Base-by-base conservation (phyloP, 1,139 yeast genomes). In the Saccharomyces hybrid region DNA sequence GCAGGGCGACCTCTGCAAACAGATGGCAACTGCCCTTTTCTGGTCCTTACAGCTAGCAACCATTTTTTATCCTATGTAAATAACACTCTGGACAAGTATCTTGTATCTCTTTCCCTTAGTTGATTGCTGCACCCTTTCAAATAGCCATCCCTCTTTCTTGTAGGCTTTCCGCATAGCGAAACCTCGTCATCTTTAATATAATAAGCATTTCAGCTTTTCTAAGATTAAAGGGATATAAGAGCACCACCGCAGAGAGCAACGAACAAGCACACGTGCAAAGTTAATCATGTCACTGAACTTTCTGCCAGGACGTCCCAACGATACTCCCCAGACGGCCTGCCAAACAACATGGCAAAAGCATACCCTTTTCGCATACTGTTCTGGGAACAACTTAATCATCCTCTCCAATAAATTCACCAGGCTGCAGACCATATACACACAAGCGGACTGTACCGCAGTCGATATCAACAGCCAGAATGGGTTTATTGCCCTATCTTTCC, bases 1-100 rank as follows among this genome's bases (percentile, higher is more conserved):
- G 71, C 99, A 93, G 14, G 98, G 98, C 4, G 98, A 90, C 69
- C 97, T 78, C 70, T 93, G 99, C 51, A 93, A 78, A 68, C 99
- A 93, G 26, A 93, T 85, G 6, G 98, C 98, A 59, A 93, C 89
- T 14, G 96, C 96, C 64, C 82, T 88, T 65, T 90, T 82, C 66
- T 91, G 95, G 71, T 93, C 99, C 66, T 88, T 86, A 72, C 99
- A 93, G 78, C 96, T 90, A 56, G 72, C 72, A 50, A 66, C 72
- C 73, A 69, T 69, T 5, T 30, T n/a, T 14, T 54, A 38, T 25
- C 20, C 28, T n/a, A 3, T 20, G 4, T 20, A 20, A 20, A 3
- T 3, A 20, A 20, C 23, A 20, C 23, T 20, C 23, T 3, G 23
- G 23, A 20, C 23, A 3, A 20, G 4, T 20, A 20, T 20, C 23